phyloP scores from a whole-genome alignment of 2,329 filamentous ascomycete genomes.

The Bipolaris zeicola region DNA sequence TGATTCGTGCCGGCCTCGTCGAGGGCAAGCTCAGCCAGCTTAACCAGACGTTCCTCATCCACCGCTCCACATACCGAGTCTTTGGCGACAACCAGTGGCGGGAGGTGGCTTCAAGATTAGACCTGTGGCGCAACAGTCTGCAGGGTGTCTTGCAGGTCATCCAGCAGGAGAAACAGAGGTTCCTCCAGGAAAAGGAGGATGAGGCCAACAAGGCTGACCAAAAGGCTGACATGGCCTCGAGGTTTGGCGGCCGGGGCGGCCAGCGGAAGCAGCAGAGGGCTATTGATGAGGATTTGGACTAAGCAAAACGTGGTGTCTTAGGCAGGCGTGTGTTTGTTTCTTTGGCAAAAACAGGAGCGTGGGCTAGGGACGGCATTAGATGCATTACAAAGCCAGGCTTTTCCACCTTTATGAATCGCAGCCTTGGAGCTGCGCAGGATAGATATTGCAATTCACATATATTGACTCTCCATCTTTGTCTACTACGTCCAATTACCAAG shows the following conservation, averaged over 20 bases:
- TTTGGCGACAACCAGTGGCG: slow-evolving; percentile 99
- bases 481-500: slow-evolving; percentile 13
- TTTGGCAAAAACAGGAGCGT: slow-evolving; percentile 14
- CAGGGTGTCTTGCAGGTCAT: slow-evolving; percentile 79
- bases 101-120: slow-evolving; percentile 86
- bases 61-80: slow-evolving; percentile 93
- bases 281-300: slow-evolving; percentile 46
- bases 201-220: slow-evolving; percentile 74
- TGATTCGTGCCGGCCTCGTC: slow-evolving; percentile 91
- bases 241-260: slow-evolving; percentile 33
- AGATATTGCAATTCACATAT: slow-evolving; percentile 41
- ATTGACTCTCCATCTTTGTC: slow-evolving; percentile 1
- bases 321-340: slow-evolving; percentile 20
- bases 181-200: slow-evolving; percentile 76
- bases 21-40: slow-evolving; percentile 96
- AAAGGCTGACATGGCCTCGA: slow-evolving; percentile 56
- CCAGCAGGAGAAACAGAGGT: slow-evolving; percentile 79
- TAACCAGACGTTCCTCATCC: slow-evolving; percentile 90
- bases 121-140: slow-evolving; percentile 87
- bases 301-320: slow-evolving; percentile 19
- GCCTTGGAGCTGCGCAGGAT: slow-evolving; percentile 40
- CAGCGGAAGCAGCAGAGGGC: slow-evolving; percentile 39
- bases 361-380: slow-evolving; percentile 30
- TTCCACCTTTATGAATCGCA: slow-evolving; percentile 36
- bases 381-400: slow-evolving; percentile 33